phyloP scores from a whole-genome alignment of 768 basidiomycete species.

The Dioszegia crocea region DNA sequence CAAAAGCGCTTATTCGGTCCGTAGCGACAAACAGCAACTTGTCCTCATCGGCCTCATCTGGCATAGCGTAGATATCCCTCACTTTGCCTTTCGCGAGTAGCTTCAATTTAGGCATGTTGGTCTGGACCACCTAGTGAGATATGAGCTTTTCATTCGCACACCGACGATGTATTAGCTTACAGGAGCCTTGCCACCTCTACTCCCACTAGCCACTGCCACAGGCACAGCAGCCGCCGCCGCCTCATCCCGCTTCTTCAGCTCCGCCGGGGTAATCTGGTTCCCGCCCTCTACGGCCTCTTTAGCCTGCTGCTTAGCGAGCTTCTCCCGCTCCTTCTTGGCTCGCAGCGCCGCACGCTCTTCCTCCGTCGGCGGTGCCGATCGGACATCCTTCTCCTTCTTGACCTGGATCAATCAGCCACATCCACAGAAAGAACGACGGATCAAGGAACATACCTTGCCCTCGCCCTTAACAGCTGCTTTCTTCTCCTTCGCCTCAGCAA shows the following conservation, averaged over 20 bases:
- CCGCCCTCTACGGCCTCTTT: slow-evolving; percentile 19
- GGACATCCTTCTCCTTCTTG: slow-evolving; percentile 23
- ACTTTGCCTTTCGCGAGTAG: slow-evolving; percentile 90
- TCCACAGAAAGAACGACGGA: neutral
- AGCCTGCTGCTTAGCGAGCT: slow-evolving; percentile 38
- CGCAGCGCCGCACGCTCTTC: slow-evolving; percentile 41
- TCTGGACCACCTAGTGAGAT: slow-evolving; percentile 13
- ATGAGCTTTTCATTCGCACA: slow-evolving; percentile 2
- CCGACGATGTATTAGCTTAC: neutral
- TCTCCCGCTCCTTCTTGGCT: slow-evolving; percentile 41
- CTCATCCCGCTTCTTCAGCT: slow-evolving; percentile 11
- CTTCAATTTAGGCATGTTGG: slow-evolving; percentile 54
- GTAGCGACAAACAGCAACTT: slow-evolving; percentile 85
- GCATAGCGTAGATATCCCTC: slow-evolving; percentile 77
- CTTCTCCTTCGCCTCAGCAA: slow-evolving; percentile 20
- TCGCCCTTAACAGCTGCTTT: slow-evolving; percentile 30
- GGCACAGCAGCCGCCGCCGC: slow-evolving; percentile 18
- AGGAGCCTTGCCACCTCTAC: slow-evolving; percentile 8
- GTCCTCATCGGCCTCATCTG: slow-evolving; percentile 54
- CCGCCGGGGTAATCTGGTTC: slow-evolving; percentile 10
- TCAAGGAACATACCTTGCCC: slow-evolving; percentile 20
- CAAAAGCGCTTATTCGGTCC: slow-evolving; percentile 94
- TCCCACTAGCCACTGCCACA: slow-evolving; percentile 19
- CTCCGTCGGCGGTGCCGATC: slow-evolving; percentile 36
- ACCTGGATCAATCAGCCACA: slow-evolving; percentile 1